A percentile compares a stretch with the other conserved stretches of the same genome.
Conservation (phyloP, 805 yeast genomes). For the Ogataea philodendri region DNA sequence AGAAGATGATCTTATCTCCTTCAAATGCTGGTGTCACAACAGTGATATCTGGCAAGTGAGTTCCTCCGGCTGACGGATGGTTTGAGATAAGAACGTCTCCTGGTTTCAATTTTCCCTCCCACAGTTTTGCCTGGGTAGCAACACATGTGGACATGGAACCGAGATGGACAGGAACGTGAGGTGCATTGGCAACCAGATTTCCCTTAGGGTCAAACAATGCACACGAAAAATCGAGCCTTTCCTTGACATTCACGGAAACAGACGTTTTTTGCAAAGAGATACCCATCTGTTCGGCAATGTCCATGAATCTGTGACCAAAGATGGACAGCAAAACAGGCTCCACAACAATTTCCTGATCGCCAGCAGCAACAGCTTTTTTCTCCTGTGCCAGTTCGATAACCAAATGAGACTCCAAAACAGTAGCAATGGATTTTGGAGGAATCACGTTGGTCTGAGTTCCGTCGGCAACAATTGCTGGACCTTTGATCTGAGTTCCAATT, state of each 20-base stretch:
- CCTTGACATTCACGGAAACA: constrained; percentile 80
- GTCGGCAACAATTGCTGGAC: constrained; percentile 79
- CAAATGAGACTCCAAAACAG: constrained; percentile 61
- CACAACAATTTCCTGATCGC: constrained; percentile 30
- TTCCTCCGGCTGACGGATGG: constrained; percentile 83
- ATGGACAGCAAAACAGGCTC: constrained; percentile 76
- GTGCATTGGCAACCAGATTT: constrained; percentile 84
- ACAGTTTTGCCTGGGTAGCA: constrained; percentile 57
- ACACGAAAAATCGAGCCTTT: constrained; percentile 79
- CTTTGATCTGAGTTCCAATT: constrained; percentile 52
- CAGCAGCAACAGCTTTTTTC: constrained; percentile 14
- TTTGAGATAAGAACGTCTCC: constrained; percentile 80
- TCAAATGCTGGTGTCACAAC: constrained; percentile 87
- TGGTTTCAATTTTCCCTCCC: constrained; percentile 61
- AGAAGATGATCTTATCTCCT: constrained; percentile 63
- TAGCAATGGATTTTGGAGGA: constrained; percentile 59
- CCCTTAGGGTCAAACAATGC: constrained; percentile 77
- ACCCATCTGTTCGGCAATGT: constrained; percentile 90
- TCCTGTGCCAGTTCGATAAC: constrained; percentile 36
- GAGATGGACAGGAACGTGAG: constrained; percentile 82
- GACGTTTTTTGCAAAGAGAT: constrained; percentile 74
- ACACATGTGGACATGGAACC: constrained; percentile 87
- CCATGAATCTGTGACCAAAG: constrained; percentile 83
- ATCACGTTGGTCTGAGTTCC: constrained; percentile 78
- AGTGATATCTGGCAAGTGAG: constrained; percentile 87